A percentile compares a stretch with the other conserved stretches of the same genome.
phyloP scores from a whole-genome alignment of 192 early-diverging fungal genomes.

The Blastocladiella britannica region DNA sequence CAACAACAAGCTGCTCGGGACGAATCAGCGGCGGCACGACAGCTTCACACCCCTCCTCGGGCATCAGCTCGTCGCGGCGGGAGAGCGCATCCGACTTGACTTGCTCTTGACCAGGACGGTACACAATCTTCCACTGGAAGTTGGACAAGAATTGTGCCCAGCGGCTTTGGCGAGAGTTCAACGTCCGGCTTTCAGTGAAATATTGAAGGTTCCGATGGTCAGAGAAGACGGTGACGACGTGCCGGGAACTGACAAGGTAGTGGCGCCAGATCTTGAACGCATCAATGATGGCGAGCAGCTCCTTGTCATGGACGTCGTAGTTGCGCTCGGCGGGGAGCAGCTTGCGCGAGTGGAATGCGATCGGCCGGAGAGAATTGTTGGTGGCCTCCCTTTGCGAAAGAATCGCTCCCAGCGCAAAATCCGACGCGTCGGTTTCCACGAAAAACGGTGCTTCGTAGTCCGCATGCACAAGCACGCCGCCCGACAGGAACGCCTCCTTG shows the following conservation, averaged over 20 bases:
- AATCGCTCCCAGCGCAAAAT: constrained; percentile 5
- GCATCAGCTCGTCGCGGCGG: too few species aligned
- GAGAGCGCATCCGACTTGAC: too few species aligned
- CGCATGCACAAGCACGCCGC: constrained; percentile 3
- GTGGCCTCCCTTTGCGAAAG: constrained; percentile 1
- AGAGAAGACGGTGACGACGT: background rate
- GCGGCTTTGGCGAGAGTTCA: background rate
- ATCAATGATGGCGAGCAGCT: background rate
- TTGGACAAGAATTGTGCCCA: background rate
- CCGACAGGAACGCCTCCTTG: constrained; percentile 1
- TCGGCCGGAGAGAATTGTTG: constrained; percentile 4
- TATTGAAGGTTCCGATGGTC: background rate
- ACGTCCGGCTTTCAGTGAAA: background rate
- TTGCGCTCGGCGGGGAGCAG: background rate
- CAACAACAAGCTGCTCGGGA: too few species aligned
- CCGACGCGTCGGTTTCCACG: constrained; percentile 5
- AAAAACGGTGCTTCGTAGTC: constrained; percentile 1
- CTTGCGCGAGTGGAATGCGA: constrained; percentile 4
- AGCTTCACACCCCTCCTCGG: too few species aligned
- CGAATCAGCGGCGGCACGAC: too few species aligned
- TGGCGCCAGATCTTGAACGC: constrained; percentile 1
- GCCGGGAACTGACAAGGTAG: background rate
- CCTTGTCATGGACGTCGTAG: constrained; percentile 4
- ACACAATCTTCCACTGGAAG: background rate
- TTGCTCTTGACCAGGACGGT: too few species aligned